These are phyloP conservation scores for Aspergillus steynii DNA, from an alignment of 495 filamentous ascomycete genomes.

Conservation along the genomic window DNA sequence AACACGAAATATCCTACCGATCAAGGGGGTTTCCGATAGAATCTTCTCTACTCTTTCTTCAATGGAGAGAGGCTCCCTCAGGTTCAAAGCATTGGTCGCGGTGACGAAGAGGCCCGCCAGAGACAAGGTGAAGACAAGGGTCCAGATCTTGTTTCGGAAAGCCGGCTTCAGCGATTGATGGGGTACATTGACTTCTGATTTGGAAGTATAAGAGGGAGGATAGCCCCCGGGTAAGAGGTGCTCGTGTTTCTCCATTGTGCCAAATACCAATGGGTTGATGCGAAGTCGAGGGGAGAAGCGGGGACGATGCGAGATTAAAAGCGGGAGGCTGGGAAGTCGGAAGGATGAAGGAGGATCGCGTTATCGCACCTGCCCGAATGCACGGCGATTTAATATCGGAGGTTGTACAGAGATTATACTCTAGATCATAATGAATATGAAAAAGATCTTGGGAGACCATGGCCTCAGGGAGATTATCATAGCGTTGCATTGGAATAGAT, in stretches of 20 bases:
- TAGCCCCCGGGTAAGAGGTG: not conserved
- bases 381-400: not conserved
- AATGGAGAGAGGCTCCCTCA: constrained; percentile 38
- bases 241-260: not conserved
- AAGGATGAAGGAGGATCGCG: not conserved
- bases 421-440: no score
- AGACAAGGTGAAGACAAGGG: not conserved
- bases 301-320: not conserved
- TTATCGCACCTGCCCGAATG: not conserved
- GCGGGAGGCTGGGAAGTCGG: not conserved
- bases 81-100: constrained; percentile 6
- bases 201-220: not conserved
- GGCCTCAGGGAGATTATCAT: not conserved
- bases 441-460: no score
- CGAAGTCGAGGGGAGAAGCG: not conserved
- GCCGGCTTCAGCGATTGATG: not conserved
- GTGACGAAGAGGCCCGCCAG: constrained; percentile 4
- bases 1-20: constrained; percentile 53
- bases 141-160: not conserved
- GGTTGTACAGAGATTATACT: no score
- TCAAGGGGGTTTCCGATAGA: constrained; percentile 71
- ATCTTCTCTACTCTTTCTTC: constrained; percentile 70
- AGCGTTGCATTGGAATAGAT: not conserved
- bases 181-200: not conserved
- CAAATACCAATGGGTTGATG: not conserved